Base-by-base conservation (phyloP, 495 filamentous ascomycete genomes). In the Penicillium subrubescens region DNA sequence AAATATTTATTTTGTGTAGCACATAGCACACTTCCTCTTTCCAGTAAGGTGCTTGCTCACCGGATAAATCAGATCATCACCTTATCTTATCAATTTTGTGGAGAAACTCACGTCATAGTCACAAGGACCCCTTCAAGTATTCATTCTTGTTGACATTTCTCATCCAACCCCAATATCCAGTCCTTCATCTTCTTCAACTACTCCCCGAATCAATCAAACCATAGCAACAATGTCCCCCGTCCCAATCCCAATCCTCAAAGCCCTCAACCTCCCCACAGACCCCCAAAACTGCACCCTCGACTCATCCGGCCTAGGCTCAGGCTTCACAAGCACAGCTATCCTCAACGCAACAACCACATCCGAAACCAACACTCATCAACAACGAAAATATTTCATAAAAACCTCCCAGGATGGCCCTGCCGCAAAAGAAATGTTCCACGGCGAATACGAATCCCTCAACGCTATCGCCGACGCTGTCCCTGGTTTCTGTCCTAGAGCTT, bases 371-470 rank as follows among this genome's bases (percentile, higher is more conserved):
- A 73, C 84, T 39, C 85, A 86, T 44, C 77, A 82, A 66, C 79
- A 86, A 39, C 84, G 86, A 34, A 77, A 79, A 14, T 94, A 87
- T 77, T 97, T 97, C 71, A 81, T 97, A 72, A 97, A 97, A 75
- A 94, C 87, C 0, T 90, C 87, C 2, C 43, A 71, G 12, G 77
- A 79, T 11, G 89, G 89, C 3, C 64, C 78, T 35, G 82, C 87
- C 14, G 86, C 91, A 23, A 83, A 86, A 60, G 72, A 88, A 41
- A 97, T 97, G 92, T 96, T 97, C 72, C 80, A 79, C 80, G 92
- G 93, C 35, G 94, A 97, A 80, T 90, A 91, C 75, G 83, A 85
- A 54, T 95, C 91, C 19, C 86, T 97, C 57, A 92, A 93, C 71
- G 90, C 92, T 33, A 89, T 97, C 73, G 86, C 91, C 70, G 59